Conservation (phyloP, 2,329 filamentous ascomycete genomes). For the Pseudogymnoascus pannorum region DNA sequence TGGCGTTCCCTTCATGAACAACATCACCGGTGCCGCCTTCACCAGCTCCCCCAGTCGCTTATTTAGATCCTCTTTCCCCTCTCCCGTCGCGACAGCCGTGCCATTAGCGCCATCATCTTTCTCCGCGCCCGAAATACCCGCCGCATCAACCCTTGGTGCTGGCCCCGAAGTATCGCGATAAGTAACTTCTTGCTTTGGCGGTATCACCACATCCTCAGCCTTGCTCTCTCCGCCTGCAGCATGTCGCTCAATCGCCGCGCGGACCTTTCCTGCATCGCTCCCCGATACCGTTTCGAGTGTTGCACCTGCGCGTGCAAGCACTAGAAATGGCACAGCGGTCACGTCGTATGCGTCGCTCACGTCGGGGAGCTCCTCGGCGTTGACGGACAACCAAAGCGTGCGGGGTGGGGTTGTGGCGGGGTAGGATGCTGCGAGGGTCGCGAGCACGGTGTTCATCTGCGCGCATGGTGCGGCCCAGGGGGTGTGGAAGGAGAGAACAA, state of each 20-base stretch:
- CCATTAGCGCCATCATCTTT: not conserved
- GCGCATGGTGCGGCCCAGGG: conserved; percentile 95
- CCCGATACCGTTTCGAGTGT: conserved; percentile 82
- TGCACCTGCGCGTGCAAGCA: conserved; percentile 67
- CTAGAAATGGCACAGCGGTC: conserved; percentile 86
- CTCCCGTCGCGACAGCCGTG: conserved; percentile 20
- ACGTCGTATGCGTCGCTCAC: conserved; percentile 91
- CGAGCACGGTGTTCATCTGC: conserved; percentile 84
- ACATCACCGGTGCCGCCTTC: conserved; percentile 93
- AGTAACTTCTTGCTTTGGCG: conserved; percentile 11
- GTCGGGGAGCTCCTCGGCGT: conserved; percentile 90
- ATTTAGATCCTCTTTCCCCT: conserved; percentile 76
- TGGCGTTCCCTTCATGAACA: conserved; percentile 98
- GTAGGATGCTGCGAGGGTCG: conserved; percentile 80
- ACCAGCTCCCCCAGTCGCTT: conserved; percentile 76
- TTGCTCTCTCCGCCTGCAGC: conserved; percentile 35
- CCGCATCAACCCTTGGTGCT: conserved; percentile 24
- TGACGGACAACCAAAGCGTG: conserved; percentile 80
- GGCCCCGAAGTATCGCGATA: not conserved
- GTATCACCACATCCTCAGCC: conserved; percentile 24
- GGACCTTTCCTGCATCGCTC: conserved; percentile 79
- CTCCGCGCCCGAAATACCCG: conserved; percentile 13
- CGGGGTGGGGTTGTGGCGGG: conserved; percentile 56
- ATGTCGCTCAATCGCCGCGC: conserved; percentile 77
- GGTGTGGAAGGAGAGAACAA: conserved; percentile 90